A percentile compares a stretch with the other conserved stretches of the same genome.
Evolutionary conservation across 2,329 filamentous ascomycete genomes (phyloP).

Genomic region (Endoconidiophora laricicola): DNA sequence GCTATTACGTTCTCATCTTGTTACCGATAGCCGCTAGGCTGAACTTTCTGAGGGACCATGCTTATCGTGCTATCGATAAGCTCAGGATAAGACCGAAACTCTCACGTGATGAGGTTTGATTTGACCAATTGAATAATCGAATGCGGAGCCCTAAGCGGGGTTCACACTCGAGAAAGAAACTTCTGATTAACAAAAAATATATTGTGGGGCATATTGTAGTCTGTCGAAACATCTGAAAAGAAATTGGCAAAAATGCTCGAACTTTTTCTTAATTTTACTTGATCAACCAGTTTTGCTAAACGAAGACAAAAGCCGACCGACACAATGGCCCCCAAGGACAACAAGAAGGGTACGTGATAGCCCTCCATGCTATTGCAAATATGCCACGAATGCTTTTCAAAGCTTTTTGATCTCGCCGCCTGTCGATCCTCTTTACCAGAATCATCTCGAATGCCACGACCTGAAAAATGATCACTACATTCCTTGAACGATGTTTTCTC

Average conservation of each 20-base stretch:
- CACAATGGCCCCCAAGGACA: constrained; percentile 26
- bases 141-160: constrained; percentile 7
- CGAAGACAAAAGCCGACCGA: constrained; percentile 14
- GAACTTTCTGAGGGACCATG: constrained; percentile 10
- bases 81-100: not conserved
- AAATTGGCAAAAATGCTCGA: constrained; percentile 6
- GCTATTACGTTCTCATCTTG: not conserved
- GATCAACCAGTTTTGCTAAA: constrained; percentile 11
- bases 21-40: not conserved
- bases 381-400: not conserved
- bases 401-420: not conserved
- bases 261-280: constrained; percentile 4
- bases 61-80: constrained; percentile 3
- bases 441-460: constrained; percentile 13
- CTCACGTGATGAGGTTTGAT: not conserved
- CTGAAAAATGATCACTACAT: constrained; percentile 10
- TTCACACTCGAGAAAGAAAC: constrained; percentile 6
- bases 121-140: not conserved
- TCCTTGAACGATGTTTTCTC: not conserved
- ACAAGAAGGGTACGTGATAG: constrained; percentile 33
- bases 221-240: constrained; percentile 5
- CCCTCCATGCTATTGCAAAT: constrained; percentile 3
- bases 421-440: constrained; percentile 5
- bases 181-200: not conserved
- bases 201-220: not conserved